These are phyloP conservation scores for Liquidambar formosana DNA, from an alignment of 164 flowering plant genomes.

Conservation along the genomic window DNA sequence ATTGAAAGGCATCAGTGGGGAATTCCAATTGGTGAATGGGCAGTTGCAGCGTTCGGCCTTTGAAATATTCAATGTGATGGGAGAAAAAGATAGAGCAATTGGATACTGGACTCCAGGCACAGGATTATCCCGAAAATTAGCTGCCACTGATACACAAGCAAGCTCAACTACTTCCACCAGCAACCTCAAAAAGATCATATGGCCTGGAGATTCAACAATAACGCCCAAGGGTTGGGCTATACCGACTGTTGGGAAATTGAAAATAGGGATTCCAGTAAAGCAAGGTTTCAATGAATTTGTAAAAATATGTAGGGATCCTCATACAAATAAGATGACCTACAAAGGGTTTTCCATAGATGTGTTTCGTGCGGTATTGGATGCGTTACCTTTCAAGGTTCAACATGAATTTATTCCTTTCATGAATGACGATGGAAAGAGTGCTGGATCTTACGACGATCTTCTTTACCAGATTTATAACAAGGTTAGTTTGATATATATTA, in stretches of 20 bases:
- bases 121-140: constrained; percentile 18
- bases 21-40: constrained; percentile 29
- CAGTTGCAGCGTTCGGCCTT: constrained; percentile 22
- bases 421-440: background rate
- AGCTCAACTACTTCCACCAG: background rate
- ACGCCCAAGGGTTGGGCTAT: constrained; percentile 9
- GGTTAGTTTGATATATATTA: background rate
- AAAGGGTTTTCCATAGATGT: constrained; percentile 10
- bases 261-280: constrained; percentile 11
- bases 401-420: background rate
- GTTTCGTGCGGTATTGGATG: constrained; percentile 1
- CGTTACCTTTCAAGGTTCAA: constrained; percentile 11
- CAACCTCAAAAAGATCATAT: constrained; percentile 11
- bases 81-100: constrained; percentile 30
- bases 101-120: constrained; percentile 36
- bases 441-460: constrained; percentile 1
- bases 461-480: constrained; percentile 5
- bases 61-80: constrained; percentile 43
- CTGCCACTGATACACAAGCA: too few species aligned
- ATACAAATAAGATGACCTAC: background rate
- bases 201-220: constrained; percentile 27
- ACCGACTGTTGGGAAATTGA: constrained; percentile 1
- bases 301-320: constrained; percentile 3
- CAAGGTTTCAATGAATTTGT: constrained; percentile 13
- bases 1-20: constrained; percentile 34